A percentile compares a stretch with the other conserved stretches of the same genome.
These are phyloP conservation scores for Nothophytophthora sp. DNA, from an alignment of 352 stramenopile genomes.

Conservation along the genomic window DNA sequence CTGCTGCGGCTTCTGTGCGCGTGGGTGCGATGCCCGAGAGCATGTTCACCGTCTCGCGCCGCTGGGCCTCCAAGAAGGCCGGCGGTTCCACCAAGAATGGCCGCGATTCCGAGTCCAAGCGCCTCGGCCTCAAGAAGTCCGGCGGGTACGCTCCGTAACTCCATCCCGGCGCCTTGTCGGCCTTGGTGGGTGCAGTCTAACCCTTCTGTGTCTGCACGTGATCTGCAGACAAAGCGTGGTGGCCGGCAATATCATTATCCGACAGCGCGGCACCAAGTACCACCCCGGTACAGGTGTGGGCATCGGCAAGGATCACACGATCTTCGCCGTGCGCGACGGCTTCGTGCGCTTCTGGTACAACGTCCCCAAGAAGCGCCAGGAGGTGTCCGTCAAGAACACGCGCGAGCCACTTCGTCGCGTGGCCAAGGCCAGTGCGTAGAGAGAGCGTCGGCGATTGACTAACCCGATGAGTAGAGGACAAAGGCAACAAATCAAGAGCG, in stretches of 20 bases:
- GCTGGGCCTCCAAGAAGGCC: constrained; percentile 96
- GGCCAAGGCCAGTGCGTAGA: constrained; percentile 24
- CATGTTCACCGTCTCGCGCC: constrained; percentile 52
- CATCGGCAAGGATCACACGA: constrained; percentile 94
- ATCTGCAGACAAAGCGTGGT: constrained; percentile 89
- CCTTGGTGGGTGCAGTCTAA: too few species aligned
- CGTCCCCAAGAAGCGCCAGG: constrained; percentile 79
- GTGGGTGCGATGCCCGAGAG: constrained; percentile 33
- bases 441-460: too few species aligned
- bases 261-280: constrained; percentile 97
- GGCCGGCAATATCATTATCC: constrained; percentile 97
- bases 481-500: too few species aligned
- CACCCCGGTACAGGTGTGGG: constrained; percentile 94
- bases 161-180: too few species aligned
- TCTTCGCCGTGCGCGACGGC: constrained; percentile 88
- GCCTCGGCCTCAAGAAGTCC: constrained; percentile 98
- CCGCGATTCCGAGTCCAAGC: constrained; percentile 95
- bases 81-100: constrained; percentile 98
- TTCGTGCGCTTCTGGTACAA: constrained; percentile 94
- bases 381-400: constrained; percentile 84
- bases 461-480: too few species aligned
- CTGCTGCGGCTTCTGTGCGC: too few species aligned
- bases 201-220: too few species aligned
- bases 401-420: constrained; percentile 52
- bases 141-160: constrained; percentile 85